phyloP scores from a whole-genome alignment of 2,329 filamentous ascomycete genomes.

The Cladosporium halotolerans region DNA sequence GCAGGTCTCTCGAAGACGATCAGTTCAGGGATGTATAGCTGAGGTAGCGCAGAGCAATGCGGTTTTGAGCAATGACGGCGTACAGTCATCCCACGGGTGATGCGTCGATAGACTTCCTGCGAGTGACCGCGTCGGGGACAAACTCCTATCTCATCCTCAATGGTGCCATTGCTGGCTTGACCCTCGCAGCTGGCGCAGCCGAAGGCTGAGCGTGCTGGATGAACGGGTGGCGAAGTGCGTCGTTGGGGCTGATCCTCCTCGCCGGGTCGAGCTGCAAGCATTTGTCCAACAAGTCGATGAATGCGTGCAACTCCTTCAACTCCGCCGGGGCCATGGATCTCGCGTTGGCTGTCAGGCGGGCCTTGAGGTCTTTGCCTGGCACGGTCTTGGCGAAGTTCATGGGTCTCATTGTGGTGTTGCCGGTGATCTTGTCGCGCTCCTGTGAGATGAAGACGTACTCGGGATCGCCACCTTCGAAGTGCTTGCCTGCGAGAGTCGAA shows the following conservation, averaged over 20 bases:
- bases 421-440: slow-evolving; percentile 80
- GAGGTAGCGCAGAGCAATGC: no score
- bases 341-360: slow-evolving; percentile 61
- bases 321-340: slow-evolving; percentile 68
- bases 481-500: slow-evolving; percentile 65
- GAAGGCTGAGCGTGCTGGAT: slow-evolving; percentile 40
- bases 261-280: slow-evolving; percentile 88
- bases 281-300: slow-evolving; percentile 80
- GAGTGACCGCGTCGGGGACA: background rate
- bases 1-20: no score
- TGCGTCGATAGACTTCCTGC: background rate
- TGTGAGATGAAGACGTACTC: slow-evolving; percentile 76
- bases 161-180: slow-evolving; percentile 18
- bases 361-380: slow-evolving; percentile 64
- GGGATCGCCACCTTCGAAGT: slow-evolving; percentile 63
- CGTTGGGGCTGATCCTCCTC: slow-evolving; percentile 78
- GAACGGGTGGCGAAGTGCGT: slow-evolving; percentile 86
- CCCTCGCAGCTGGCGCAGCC: slow-evolving; percentile 9
- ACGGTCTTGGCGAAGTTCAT: slow-evolving; percentile 64
- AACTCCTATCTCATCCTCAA: slow-evolving; percentile 13
- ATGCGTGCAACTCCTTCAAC: slow-evolving; percentile 69
- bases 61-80: no score
- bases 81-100: background rate
- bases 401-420: slow-evolving; percentile 66
- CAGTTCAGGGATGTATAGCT: no score